Evolutionary conservation across 371 early-diverging fungal genomes (phyloP), one percentile per base, ranked within the genome.

Genomic region (Chytridium lagenaria): DNA sequence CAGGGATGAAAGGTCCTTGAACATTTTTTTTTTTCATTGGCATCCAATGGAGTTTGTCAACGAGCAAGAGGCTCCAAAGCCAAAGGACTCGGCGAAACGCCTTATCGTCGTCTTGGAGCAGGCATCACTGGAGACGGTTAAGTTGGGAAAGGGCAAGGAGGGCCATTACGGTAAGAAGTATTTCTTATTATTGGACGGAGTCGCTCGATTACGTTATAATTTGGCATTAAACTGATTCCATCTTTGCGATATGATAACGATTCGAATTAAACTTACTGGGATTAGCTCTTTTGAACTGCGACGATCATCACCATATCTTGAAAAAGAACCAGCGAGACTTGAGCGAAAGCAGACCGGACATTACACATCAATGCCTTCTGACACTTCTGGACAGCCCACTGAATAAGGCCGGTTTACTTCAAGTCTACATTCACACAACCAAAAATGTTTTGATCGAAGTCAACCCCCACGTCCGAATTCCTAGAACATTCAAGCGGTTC

Each of bases 401-500:
- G 76, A 98, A 98, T 89, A 98, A 99, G 84, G 94, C 99, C 1
- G 98, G 98, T 70, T 80, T 90, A 33, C 84, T 99, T 61, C 97
- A 96, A 84, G 94, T 99, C 50, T 98, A 93, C 80, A 94, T 99
- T 59, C 94, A 94, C 75, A 98, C 99, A 23, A 88, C 91, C 69
- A 93, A 92, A 80, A 94, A 95, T 74, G 97, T 95, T 12, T 87
- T 99, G 63, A 97, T 99, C 67, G 98, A 98, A 87, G 92, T 99
- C 66, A 96, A 95, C 78, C 98, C 98, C 63, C 93, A 95, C 71
- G 95, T 95, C 68, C 90, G 99, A 76, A 98, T 99, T 77, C 99
- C 99, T 28, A 87, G 99, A 82, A 98, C 98, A 10, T 98, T 95
- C 79, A 96, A 95, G 84, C 92, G 99, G 74, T 99, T 99, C 84